Evolutionary conservation across 805 yeast genomes (phyloP).

Genomic region (Lipomyces oligophaga): DNA sequence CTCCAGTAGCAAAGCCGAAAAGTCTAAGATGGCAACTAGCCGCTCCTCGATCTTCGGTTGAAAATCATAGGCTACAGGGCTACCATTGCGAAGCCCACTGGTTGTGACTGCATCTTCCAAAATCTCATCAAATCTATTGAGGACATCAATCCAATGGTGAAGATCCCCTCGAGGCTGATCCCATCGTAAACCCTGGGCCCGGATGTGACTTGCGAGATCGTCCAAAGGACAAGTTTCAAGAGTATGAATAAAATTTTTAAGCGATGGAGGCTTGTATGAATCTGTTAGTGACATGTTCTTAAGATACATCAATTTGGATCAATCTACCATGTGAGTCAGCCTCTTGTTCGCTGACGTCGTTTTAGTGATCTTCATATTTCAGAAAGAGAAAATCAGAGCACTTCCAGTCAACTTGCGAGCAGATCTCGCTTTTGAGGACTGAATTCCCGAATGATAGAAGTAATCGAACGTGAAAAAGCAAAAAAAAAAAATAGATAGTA

Average conservation of each 20-base stretch:
- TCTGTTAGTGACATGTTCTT: too few relatives aligned
- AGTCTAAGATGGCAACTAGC: conserved; percentile 53
- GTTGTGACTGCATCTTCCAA: conserved; percentile 52
- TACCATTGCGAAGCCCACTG: conserved; percentile 49
- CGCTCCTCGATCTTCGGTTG: conserved; percentile 45
- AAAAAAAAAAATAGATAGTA: too few relatives aligned
- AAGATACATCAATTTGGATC: background rate
- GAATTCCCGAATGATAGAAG: too few relatives aligned
- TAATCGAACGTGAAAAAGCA: too few relatives aligned
- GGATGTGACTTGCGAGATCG: conserved; percentile 15
- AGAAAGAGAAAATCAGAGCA: too few relatives aligned
- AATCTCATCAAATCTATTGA: conserved; percentile 70
- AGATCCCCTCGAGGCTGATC: conserved; percentile 58
- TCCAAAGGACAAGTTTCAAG: conserved; percentile 17
- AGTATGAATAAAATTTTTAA: conserved; percentile 14
- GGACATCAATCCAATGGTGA: conserved; percentile 68
- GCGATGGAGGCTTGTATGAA: conserved; percentile 29
- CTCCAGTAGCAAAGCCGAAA: conserved; percentile 60
- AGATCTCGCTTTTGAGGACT: too few relatives aligned
- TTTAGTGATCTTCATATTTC: conserved; percentile 23
- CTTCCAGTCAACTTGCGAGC: too few relatives aligned
- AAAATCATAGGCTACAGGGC: conserved; percentile 48
- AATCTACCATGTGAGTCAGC: conserved; percentile 24
- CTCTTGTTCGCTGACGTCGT: conserved; percentile 22
- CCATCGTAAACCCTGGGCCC: conserved; percentile 19